These are phyloP conservation scores for Ampelomyces quisqualis DNA, from an alignment of 2,329 filamentous ascomycete genomes.

Conservation along the genomic window DNA sequence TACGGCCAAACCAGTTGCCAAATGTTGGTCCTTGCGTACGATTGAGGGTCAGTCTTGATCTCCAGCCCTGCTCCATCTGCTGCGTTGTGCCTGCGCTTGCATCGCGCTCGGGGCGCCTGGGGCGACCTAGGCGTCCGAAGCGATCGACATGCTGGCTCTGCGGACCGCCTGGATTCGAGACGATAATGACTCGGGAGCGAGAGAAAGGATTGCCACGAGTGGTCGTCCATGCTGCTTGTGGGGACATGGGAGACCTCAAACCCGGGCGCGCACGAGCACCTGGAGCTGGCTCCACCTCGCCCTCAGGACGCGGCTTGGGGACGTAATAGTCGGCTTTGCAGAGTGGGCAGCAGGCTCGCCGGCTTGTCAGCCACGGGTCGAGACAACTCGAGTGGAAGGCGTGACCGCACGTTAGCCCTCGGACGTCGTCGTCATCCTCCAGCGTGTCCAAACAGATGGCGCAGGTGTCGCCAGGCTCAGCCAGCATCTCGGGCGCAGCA, in stretches of 20 bases:
- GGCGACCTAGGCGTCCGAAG: constrained; percentile 28
- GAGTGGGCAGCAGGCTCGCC: constrained; percentile 91
- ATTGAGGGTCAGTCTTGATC: constrained; percentile 20
- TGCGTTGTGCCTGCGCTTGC: constrained; percentile 10
- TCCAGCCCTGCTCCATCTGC: constrained; percentile 23
- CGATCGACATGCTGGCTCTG: constrained; percentile 16
- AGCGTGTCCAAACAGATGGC: constrained; percentile 94
- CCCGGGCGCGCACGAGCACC: constrained; percentile 33
- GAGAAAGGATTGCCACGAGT: constrained; percentile 36
- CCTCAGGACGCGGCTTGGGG: constrained; percentile 78
- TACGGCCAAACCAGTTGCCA: constrained; percentile 34
- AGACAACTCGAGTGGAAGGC: constrained; percentile 95
- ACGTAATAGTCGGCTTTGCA: constrained; percentile 98
- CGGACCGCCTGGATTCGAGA: constrained; percentile 15
- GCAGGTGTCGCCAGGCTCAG: constrained; percentile 84
- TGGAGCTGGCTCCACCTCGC: constrained; percentile 39
- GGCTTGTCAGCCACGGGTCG: constrained; percentile 93
- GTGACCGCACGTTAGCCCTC: constrained; percentile 93
- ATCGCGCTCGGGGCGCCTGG: constrained; percentile 26
- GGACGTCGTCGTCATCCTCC: constrained; percentile 93
- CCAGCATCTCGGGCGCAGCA: constrained; percentile 75
- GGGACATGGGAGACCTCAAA: constrained; percentile 35
- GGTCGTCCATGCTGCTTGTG: constrained; percentile 36
- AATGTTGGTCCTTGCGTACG: constrained; percentile 21
- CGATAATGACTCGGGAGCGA: constrained; percentile 35